These are phyloP conservation scores for Calonectria naviculata DNA, from an alignment of 2,329 filamentous ascomycete genomes.

Conservation along the genomic window DNA sequence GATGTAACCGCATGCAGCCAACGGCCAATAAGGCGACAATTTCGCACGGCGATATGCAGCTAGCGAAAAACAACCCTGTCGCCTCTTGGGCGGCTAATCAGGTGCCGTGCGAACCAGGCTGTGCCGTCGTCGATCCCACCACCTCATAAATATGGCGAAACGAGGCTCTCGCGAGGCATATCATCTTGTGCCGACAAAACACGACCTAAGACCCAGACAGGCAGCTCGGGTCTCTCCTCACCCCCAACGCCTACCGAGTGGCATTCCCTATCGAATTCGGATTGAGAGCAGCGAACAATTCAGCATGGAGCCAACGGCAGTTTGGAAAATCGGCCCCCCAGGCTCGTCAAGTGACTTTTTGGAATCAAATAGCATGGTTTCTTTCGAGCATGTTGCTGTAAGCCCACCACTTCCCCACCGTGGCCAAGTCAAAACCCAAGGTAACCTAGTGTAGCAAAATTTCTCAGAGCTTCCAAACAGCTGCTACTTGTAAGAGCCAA, in stretches of 20 bases:
- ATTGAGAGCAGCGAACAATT: neutral
- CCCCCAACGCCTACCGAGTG: neutral
- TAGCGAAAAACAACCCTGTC: neutral
- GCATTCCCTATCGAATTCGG: neutral
- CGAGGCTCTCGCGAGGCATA: neutral
- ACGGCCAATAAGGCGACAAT: neutral
- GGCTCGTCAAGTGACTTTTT: neutral
- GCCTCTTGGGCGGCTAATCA: neutral
- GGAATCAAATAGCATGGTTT: neutral
- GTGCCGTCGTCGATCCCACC: neutral
- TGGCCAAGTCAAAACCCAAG: neutral
- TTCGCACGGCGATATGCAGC: neutral
- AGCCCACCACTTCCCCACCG: neutral
- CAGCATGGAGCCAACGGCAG: neutral
- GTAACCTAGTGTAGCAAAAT: neutral
- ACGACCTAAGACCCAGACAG: neutral
- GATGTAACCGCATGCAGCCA: neutral
- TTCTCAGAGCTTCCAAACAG: neutral
- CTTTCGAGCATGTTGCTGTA: neutral
- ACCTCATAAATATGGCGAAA: neutral
- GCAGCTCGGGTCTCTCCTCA: too few species aligned
- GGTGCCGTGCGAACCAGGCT: neutral
- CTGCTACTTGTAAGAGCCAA: neutral
- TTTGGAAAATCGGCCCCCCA: neutral
- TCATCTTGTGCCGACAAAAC: neutral